Evolutionary conservation across 345 rosid genomes (phyloP).

Genomic region (Gossypium raimondii): DNA sequence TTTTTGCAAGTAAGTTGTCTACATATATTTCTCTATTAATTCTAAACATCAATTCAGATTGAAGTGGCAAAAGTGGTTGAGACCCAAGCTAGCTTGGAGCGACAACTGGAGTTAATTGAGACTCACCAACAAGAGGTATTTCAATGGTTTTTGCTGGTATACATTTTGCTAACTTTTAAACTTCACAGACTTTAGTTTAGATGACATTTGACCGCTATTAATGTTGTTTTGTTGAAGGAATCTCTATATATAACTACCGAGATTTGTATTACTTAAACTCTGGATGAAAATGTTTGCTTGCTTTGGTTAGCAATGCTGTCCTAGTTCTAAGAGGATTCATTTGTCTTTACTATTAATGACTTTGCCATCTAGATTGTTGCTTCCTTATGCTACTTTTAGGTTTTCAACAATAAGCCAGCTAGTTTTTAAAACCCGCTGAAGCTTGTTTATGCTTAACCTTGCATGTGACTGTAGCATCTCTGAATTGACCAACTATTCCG

Average conservation of each 20-base stretch:
- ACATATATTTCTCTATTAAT: slow-evolving; percentile 8
- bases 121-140: slow-evolving; percentile 97
- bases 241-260: neutral
- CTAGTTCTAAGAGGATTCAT: neutral
- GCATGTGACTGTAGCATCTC: neutral
- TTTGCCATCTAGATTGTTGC: neutral
- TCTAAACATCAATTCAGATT: slow-evolving; percentile 44
- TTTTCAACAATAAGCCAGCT: neutral
- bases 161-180: neutral
- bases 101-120: slow-evolving; percentile 87
- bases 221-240: neutral
- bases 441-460: neutral
- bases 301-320: neutral
- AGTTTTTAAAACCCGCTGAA: neutral
- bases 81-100: slow-evolving; percentile 75
- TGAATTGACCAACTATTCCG: neutral
- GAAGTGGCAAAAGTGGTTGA: slow-evolving; percentile 99
- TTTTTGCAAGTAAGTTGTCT: neutral
- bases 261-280: neutral
- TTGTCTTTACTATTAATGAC: neutral
- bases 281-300: neutral
- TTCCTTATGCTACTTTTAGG: neutral
- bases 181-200: neutral
- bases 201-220: neutral
- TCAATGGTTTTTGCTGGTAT: neutral